phyloP scores from a whole-genome alignment of 2,329 filamentous ascomycete species.

The Parafenestella ontariensis region DNA sequence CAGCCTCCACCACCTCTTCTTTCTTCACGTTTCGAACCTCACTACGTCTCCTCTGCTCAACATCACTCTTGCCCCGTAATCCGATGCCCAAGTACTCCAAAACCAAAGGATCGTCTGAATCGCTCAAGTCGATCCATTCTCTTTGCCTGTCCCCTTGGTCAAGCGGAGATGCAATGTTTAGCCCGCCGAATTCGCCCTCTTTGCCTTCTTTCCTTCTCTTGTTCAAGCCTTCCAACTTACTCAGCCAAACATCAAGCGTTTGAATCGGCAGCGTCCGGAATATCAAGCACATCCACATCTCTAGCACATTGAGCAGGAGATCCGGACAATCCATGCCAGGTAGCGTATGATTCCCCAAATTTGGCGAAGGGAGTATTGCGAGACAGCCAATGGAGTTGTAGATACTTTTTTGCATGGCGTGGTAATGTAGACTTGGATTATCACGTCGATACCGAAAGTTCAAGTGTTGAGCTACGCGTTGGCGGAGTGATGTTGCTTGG shows the following conservation, averaged over 20 bases:
- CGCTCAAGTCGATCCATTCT: conserved; percentile 33
- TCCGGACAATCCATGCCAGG: conserved; percentile 36
- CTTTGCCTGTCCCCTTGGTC: conserved; percentile 33
- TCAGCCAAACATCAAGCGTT: conserved; percentile 33
- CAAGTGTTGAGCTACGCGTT: conserved; percentile 38
- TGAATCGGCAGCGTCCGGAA: conserved; percentile 34
- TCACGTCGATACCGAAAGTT: conserved; percentile 47
- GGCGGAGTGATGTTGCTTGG: conserved; percentile 35
- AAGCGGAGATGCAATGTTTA: conserved; percentile 44
- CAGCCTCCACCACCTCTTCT: background rate
- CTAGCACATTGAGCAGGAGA: conserved; percentile 42
- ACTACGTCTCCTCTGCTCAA: background rate
- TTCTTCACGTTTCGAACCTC: background rate
- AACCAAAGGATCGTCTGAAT: conserved; percentile 29
- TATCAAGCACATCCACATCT: conserved; percentile 47
- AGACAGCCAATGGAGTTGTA: conserved; percentile 39
- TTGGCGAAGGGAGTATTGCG: conserved; percentile 19
- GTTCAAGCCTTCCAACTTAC: conserved; percentile 3
- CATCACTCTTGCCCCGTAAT: background rate
- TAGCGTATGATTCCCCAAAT: conserved; percentile 16
- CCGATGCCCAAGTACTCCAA: conserved; percentile 22
- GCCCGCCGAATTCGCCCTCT: conserved; percentile 25
- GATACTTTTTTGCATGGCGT: conserved; percentile 36
- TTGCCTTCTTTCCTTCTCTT: conserved; percentile 11
- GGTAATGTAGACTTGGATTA: conserved; percentile 44